Evolutionary conservation across 805 yeast species (phyloP), one percentile per base, ranked within the genome.

Genomic region (Tetrapisispora pingtungensis): DNA sequence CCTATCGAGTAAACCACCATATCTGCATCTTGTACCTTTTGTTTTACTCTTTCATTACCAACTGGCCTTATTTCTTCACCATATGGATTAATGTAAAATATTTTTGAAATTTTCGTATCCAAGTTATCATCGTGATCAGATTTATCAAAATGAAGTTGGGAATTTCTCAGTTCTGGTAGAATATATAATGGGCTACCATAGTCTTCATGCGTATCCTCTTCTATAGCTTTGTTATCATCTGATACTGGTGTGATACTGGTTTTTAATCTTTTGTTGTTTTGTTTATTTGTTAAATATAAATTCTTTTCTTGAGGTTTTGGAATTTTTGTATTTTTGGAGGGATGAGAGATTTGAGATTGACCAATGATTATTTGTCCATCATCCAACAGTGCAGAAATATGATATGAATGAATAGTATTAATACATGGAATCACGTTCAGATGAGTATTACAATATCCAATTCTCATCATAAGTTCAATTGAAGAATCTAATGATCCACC

Each of bases 271-370:
- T 26, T 20, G 22, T 17, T 27, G 3, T 10, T 26, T 15, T 8
- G n/a, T 26, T 26, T 15, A 15, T 26, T 17, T 15, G n/a, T 36
- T 10, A 15, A 10, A 36, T 36, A 27, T 17, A 36, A 26, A 27
- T n/a, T 36, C 8, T 20, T 26, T 10, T 26, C 22, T 26, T 14
- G 19, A 10, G 31, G n/a, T 26, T 10, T 14, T 10, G 32, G 26
- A 14, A 17, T 15, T 31, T 31, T 31, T 12, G 14, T 8, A 2
- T 7, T 40, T 26, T 30, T 35, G 13, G 63, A 62, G 1, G 97
- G 97, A 63, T 89, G 97, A 1, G 96, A 86, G 10, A 89, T 89
- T 57, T 88, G 95, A 3, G 90, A 81, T 61, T 89, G 97, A 12
- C 97, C 97, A 0, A 89, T 82, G 31, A 89, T 80, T 2, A 82